Percentiles rank a stretch among this genome's conserved stretches.
These are phyloP conservation scores for Fraxinus platypoda DNA, from an alignment of 305 asterid species.

Conservation along the genomic window DNA sequence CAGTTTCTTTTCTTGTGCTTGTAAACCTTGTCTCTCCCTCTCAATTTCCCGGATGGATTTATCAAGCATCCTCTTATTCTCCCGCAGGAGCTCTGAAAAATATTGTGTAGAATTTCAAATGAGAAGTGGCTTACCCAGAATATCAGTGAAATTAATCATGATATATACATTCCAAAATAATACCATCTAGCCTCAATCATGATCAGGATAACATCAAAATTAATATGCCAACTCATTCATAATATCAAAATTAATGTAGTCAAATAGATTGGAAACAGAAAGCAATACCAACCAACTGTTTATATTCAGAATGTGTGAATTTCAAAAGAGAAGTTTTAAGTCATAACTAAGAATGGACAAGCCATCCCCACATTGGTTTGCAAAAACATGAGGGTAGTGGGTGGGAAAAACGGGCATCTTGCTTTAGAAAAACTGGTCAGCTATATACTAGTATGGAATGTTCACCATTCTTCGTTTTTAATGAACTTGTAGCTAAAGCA, in stretches of 20 bases:
- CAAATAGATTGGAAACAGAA: background rate
- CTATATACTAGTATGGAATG: background rate
- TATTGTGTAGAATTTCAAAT: constrained; percentile 9
- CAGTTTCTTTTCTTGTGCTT: constrained; percentile 91
- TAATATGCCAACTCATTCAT: background rate
- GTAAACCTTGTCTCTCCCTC: constrained; percentile 93
- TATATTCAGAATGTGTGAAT: background rate
- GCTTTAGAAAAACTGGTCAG: background rate
- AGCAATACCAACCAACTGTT: background rate
- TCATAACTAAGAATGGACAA: background rate
- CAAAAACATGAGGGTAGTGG: background rate
- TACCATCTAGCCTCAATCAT: background rate
- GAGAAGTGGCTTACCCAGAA: background rate
- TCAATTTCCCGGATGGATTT: constrained; percentile 93
- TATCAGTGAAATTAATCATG: background rate
- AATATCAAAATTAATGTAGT: background rate
- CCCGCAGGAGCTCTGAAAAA: constrained; percentile 83
- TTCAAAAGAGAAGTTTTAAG: background rate
- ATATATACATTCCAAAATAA: background rate
- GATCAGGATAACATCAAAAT: background rate
- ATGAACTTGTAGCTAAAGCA: background rate
- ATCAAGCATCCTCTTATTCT: constrained; percentile 98
- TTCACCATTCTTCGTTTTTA: background rate
- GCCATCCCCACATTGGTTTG: background rate
- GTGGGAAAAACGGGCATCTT: background rate